Evolutionary conservation across 2,329 filamentous ascomycete genomes (phyloP).

Genomic region (Dichotomopilus funicola): DNA sequence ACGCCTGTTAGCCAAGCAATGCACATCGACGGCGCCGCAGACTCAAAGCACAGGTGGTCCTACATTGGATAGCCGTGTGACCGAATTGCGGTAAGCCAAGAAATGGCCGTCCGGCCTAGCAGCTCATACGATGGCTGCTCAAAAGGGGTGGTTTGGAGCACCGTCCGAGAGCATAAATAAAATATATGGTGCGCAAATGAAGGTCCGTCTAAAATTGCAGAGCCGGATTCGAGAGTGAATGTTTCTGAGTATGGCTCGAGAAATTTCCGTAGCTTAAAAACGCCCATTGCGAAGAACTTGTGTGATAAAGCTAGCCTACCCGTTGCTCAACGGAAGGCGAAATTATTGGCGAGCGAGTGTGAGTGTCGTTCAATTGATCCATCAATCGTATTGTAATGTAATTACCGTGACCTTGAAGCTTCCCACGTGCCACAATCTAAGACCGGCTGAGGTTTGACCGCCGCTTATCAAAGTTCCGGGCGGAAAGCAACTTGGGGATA

Average conservation of each 20-base stretch:
- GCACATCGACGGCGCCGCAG: conserved; percentile 2
- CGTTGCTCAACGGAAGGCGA: neutral
- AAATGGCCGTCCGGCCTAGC: conserved; percentile 51
- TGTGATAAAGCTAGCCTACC: neutral
- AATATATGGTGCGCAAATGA: conserved; percentile 70
- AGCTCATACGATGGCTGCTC: conserved; percentile 57
- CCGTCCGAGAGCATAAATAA: conserved; percentile 40
- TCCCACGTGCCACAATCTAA: too few relatives aligned
- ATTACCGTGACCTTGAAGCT: neutral
- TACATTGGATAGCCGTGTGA: conserved; percentile 56
- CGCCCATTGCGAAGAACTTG: conserved; percentile 43
- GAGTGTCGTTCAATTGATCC: neutral
- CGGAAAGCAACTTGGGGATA: neutral
- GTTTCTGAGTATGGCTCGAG: conserved; percentile 46
- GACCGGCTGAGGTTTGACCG: neutral
- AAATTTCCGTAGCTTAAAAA: conserved; percentile 48
- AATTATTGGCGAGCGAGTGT: too few relatives aligned
- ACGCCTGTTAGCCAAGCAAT: neutral
- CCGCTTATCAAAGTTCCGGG: neutral
- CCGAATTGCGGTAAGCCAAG: conserved; percentile 57
- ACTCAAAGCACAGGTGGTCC: neutral
- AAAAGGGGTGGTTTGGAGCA: conserved; percentile 35
- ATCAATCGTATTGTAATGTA: neutral
- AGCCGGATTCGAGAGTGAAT: conserved; percentile 35
- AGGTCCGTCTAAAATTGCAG: conserved; percentile 66